phyloP scores from a whole-genome alignment of 805 yeast species.

The Metschnikowia arizonensis region DNA sequence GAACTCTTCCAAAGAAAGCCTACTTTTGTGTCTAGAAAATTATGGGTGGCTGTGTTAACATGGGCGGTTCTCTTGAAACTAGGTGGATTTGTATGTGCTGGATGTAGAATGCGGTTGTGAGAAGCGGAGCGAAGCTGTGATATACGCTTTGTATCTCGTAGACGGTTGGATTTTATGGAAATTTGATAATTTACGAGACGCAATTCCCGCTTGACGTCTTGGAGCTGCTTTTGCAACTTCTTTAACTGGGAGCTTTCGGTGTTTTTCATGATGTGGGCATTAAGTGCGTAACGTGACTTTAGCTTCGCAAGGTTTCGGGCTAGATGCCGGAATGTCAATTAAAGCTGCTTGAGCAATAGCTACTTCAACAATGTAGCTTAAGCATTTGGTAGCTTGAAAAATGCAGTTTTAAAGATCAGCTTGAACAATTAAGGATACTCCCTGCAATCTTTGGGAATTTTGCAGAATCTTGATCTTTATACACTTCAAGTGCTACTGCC shows the following conservation, averaged over 20 bases:
- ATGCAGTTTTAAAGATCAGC: no score
- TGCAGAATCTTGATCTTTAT: background rate
- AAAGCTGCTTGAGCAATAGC: no score
- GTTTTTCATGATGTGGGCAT: background rate
- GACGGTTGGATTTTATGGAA: background rate
- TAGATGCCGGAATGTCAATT: conserved; percentile 1
- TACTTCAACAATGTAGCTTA: no score
- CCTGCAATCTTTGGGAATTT: no score
- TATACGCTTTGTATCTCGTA: conserved; percentile 2
- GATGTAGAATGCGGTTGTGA: background rate
- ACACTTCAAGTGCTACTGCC: background rate
- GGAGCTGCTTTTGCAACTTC: background rate
- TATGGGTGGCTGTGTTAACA: background rate
- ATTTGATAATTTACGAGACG: background rate
- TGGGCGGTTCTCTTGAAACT: background rate
- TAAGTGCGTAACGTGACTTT: background rate
- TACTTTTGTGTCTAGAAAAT: background rate
- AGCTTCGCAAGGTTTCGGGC: background rate
- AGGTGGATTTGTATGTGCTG: background rate
- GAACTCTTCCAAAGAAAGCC: background rate
- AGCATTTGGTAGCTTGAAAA: no score
- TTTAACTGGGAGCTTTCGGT: background rate
- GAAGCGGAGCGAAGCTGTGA: background rate
- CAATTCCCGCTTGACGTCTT: background rate
- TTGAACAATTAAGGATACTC: no score